Evolutionary conservation across 306 rosid genomes (phyloP).

Genomic region (Malus sieversii): DNA sequence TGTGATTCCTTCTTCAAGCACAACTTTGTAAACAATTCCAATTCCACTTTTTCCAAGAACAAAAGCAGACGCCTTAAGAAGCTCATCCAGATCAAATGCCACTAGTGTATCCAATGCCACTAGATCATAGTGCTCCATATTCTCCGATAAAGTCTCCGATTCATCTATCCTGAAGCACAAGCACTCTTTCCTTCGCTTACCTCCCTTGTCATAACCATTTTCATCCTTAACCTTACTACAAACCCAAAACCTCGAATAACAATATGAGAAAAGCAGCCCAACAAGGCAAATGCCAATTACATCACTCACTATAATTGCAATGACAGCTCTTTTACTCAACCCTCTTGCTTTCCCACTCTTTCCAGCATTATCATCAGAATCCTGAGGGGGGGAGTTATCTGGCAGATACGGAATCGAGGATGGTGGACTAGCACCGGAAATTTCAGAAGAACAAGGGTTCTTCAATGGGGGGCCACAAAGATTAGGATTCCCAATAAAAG

Average conservation of each 20-base stretch:
- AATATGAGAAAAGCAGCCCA: slow-evolving; percentile 80
- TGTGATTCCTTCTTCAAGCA: slow-evolving; percentile 83
- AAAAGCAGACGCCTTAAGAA: slow-evolving; percentile 97
- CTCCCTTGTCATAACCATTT: slow-evolving; percentile 37
- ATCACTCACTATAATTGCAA: slow-evolving; percentile 76
- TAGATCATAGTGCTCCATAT: slow-evolving; percentile 81
- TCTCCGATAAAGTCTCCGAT: slow-evolving; percentile 62
- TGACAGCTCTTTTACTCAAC: slow-evolving; percentile 56
- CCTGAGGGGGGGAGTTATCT: slow-evolving; percentile 37
- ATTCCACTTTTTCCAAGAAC: slow-evolving; percentile 92
- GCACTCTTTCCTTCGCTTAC: slow-evolving; percentile 55
- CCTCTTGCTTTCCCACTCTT: slow-evolving; percentile 49
- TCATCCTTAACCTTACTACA: slow-evolving; percentile 44
- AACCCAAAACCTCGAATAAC: slow-evolving; percentile 67
- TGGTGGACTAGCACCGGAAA: slow-evolving; percentile 46
- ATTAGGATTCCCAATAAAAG: slow-evolving; percentile 86
- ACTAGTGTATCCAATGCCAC: slow-evolving; percentile 76
- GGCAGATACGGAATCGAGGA: slow-evolving; percentile 73
- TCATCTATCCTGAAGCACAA: slow-evolving; percentile 78
- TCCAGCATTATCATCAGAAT: slow-evolving; percentile 24
- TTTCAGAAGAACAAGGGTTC: slow-evolving; percentile 62
- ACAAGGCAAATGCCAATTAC: slow-evolving; percentile 75
- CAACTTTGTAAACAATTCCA: slow-evolving; percentile 95
- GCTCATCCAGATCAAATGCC: slow-evolving; percentile 90
- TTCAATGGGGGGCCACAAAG: slow-evolving; percentile 96